Evolutionary conservation across 345 rosid species (phyloP).

Genomic region (Cardiospermum halicacabum): DNA sequence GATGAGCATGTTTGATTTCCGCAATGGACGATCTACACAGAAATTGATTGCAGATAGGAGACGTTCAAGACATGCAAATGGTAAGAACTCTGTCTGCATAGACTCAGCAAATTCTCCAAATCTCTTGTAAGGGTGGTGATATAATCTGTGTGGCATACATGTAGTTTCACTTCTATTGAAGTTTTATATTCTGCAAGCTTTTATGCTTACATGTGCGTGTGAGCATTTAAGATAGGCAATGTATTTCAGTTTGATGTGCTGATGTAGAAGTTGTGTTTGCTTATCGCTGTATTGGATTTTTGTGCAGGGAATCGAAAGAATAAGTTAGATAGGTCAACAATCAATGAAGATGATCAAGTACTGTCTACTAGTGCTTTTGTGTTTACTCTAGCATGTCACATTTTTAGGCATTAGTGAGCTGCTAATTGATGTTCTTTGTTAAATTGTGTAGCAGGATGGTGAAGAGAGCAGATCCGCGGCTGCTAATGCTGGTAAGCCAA

Average conservation of each 20-base stretch:
- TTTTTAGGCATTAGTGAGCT: conserved; percentile 12
- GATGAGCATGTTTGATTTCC: conserved; percentile 75
- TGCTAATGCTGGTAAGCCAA: conserved; percentile 41
- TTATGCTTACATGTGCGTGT: not conserved
- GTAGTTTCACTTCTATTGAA: not conserved
- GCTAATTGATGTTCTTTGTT: conserved; percentile 9
- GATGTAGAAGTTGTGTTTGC: not conserved
- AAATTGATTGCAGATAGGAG: conserved; percentile 66
- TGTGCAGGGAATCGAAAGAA: conserved; percentile 25
- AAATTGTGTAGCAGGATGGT: conserved; percentile 40
- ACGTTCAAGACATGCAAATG: conserved; percentile 34
- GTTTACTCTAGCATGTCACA: not conserved
- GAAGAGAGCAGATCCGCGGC: conserved; percentile 32
- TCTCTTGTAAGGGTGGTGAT: not conserved
- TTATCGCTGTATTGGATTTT: conserved; percentile 6
- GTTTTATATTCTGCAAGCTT: not conserved
- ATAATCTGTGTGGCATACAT: not conserved
- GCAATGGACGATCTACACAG: conserved; percentile 57
- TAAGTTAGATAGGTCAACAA: conserved; percentile 30
- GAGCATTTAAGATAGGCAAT: not conserved
- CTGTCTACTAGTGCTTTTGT: not conserved
- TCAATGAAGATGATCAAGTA: conserved; percentile 43
- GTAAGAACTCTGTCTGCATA: conserved; percentile 35
- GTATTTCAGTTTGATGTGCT: not conserved
- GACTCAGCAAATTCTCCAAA: not conserved